A percentile compares a stretch with the other conserved stretches of the same genome.
Evolutionary conservation across 192 early-diverging fungal species (phyloP).

Genomic region (Coemansia sp.): DNA sequence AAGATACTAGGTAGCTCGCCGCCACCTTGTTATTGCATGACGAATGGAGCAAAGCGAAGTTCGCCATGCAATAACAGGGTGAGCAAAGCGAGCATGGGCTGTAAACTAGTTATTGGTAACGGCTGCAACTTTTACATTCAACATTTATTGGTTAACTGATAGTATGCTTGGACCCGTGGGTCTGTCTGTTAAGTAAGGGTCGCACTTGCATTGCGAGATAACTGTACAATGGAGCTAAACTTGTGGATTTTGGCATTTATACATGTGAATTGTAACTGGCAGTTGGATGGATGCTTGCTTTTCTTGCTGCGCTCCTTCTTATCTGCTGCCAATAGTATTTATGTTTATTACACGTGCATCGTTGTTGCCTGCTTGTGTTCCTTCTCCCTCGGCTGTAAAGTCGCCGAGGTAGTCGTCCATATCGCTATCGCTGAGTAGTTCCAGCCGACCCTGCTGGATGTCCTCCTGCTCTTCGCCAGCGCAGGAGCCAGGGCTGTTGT

Average conservation of each 20-base stretch:
- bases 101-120: too few relatives aligned
- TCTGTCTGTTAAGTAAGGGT: too few relatives aligned
- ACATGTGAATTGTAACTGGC: background rate
- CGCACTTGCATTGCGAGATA: too few relatives aligned
- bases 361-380: conserved; percentile 3
- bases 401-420: conserved; percentile 15
- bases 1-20: too few relatives aligned
- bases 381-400: background rate
- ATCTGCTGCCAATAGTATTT: background rate
- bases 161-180: too few relatives aligned
- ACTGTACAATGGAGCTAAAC: too few relatives aligned
- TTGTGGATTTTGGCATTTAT: background rate
- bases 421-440: conserved; percentile 27
- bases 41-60: too few relatives aligned
- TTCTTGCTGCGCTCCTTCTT: background rate
- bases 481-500: background rate
- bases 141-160: too few relatives aligned
- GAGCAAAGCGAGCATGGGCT: too few relatives aligned
- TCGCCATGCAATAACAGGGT: too few relatives aligned
- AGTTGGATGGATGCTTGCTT: background rate
- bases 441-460: conserved; percentile 4
- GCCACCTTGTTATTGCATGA: too few relatives aligned
- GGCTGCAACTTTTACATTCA: too few relatives aligned
- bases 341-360: conserved; percentile 10
- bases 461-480: background rate